Base-by-base conservation (phyloP, 768 basidiomycete genomes). In the Lactarius sanguifluus region DNA sequence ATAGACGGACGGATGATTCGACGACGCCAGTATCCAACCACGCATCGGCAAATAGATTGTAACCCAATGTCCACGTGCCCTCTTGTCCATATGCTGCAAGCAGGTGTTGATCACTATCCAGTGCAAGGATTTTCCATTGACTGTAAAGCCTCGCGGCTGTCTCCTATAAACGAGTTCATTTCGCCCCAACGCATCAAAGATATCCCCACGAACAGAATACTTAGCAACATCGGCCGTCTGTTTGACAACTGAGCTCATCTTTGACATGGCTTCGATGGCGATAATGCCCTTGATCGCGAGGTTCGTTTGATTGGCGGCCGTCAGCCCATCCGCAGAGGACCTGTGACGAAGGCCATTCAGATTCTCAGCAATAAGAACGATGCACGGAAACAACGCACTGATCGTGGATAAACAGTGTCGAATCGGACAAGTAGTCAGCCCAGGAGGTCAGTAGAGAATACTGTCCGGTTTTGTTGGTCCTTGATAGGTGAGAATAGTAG, bases 201-300 rank as follows among this genome's bases (percentile, higher is more conserved):
- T 12, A 50, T 25, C 23, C 13, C 4, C 23, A 50, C 47, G 12
- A 9, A 50, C 47, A 15, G 10, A 23, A 25, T 50, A 50, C 47
- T 50, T 50, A 4, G 13, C 23, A 25, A 23, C 47, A 15, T 25
- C 47, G 47, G 23, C 23, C 5, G 47, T 15, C 47, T 13, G 47
- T 3, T 50, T 25, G n/a, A 50, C 47, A 50, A 50, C 23, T 50
- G 47, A 23, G 23, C 23, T 50, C 47, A 50, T 50, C 2, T 13
- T 25, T 2, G 47, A 23, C 47, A 50, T 50, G 13, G 47, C 47
- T 50, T 50, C 5, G 47, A 50, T 25, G 13, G 47, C 47, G 47
- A 50, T 50, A 25, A 50, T 50, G 23, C 47, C 47, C 47, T 50
- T 50, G n/a, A 50, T 50, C 6, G 47, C 47, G 47, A 50, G 47